These are phyloP conservation scores for Saxophila tyrrhenica DNA, from an alignment of 495 filamentous ascomycete species.

Conservation along the genomic window DNA sequence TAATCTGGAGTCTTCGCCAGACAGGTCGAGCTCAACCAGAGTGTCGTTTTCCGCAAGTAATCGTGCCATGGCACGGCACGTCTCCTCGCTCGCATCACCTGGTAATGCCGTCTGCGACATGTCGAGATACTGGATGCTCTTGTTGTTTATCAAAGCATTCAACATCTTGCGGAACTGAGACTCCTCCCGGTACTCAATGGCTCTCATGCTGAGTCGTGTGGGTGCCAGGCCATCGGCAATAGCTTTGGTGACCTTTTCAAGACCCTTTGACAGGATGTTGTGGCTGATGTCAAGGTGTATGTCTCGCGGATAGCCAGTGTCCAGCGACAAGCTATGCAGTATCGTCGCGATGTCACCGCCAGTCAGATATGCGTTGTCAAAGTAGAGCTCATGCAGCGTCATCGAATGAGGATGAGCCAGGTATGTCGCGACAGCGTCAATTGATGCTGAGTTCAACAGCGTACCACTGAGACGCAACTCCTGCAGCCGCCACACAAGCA, in stretches of 20 bases:
- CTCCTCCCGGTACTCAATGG: conserved; percentile 77
- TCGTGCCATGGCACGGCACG: conserved; percentile 56
- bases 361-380: conserved; percentile 72
- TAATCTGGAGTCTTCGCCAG: conserved; percentile 77
- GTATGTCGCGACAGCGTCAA: conserved; percentile 29
- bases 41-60: conserved; percentile 73
- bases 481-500: conserved; percentile 64
- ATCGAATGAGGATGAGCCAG: conserved; percentile 41
- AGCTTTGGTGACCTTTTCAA: conserved; percentile 55
- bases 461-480: conserved; percentile 59
- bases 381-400: conserved; percentile 52
- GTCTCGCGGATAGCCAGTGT: conserved; percentile 43
- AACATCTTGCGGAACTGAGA: conserved; percentile 63
- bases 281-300: conserved; percentile 71
- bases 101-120: conserved; percentile 81
- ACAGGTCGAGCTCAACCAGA: conserved; percentile 69
- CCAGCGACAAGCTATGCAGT: conserved; percentile 56
- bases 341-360: conserved; percentile 68
- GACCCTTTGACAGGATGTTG: conserved; percentile 67
- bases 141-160: conserved; percentile 59
- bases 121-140: conserved; percentile 65
- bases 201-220: conserved; percentile 62
- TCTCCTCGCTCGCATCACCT: conserved; percentile 61
- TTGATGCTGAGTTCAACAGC: conserved; percentile 40
- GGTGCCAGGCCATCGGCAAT: conserved; percentile 56